A percentile compares a stretch with the other conserved stretches of the same genome.
phyloP scores from a whole-genome alignment of 495 filamentous ascomycete genomes.

The Aspergillus ostianus region DNA sequence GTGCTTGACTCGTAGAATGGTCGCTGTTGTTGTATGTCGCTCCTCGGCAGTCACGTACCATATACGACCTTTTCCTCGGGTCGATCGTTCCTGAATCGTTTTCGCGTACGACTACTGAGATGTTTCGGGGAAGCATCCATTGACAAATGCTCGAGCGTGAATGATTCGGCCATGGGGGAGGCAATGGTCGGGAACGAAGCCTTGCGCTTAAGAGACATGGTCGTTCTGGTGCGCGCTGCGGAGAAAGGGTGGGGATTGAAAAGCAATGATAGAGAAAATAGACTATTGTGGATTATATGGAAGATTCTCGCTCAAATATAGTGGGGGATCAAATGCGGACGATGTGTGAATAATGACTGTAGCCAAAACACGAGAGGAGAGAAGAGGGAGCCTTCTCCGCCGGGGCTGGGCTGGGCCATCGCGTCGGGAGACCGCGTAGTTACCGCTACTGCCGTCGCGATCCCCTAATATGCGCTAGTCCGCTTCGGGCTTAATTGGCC shows the following conservation, averaged over 20 bases:
- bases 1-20: background rate
- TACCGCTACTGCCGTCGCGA: slow-evolving; percentile 8
- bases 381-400: no score
- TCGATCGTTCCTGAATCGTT: slow-evolving; percentile 50
- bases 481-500: slow-evolving; percentile 22
- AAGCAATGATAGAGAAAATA: no score
- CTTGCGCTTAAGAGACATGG: slow-evolving; percentile 54
- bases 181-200: slow-evolving; percentile 39
- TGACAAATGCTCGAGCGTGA: slow-evolving; percentile 23
- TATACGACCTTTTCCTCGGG: slow-evolving; percentile 47
- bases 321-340: background rate
- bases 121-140: slow-evolving; percentile 36
- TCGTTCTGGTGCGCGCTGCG: background rate
- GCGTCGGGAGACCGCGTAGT: background rate
- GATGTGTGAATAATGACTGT: background rate
- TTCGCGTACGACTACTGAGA: slow-evolving; percentile 50
- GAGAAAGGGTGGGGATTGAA: background rate
- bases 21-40: slow-evolving; percentile 3
- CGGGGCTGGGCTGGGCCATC: slow-evolving; percentile 1
- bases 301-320: no score
- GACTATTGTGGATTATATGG: no score
- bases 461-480: slow-evolving; percentile 21
- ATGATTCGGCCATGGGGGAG: slow-evolving; percentile 31
- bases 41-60: slow-evolving; percentile 27
- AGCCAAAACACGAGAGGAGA: background rate